Evolutionary conservation across 257 asterid genomes (phyloP), one percentile per base, ranked within the genome.

Genomic region (Solanum virginianum): DNA sequence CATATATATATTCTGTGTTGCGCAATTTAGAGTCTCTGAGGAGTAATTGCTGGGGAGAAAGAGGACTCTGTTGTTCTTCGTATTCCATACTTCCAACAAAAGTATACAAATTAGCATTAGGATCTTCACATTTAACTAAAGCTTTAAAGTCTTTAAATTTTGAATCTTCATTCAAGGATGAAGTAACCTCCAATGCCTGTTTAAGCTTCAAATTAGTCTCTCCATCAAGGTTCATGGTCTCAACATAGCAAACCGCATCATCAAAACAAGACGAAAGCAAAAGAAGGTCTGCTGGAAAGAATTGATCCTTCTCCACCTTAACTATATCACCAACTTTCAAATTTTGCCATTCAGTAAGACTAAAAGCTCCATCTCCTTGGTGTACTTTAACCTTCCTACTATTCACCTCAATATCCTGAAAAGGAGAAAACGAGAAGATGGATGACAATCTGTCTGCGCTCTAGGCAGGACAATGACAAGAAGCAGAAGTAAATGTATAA

Each of bases 211-310:
- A 84, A 87, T 96, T 96, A 7, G 99, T 96, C 88, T 96, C 99
- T 6, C 99, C 99, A 13, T 94, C 99, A 54, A 96, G 97, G 80
- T 94, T 96, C 99, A 96, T 96, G 26, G 99, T 95, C 93, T 96
- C 98, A 7, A 96, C 99, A 70, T 95, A 95, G 91, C 99, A 94
- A 24, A 95, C 83, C 3, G 93, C 97, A 84, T 95, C 99, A 4
- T 95, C 99, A 32, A 92, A 96, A 84, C 94, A 91, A 20, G 99
- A 94, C 0, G 99, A 94, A 55, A 96, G 98, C 87, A 96, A 85
- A 79, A 96, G 84, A 56, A 96, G 91, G 83, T 96, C 99, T 57
- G 99, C 97, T 0, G 99, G 99, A 86, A 96, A 96, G 89, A 94
- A 95, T 56, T 95, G 91, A 87, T 96, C 97, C 86, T 95, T 95